Evolutionary conservation across 1,284 basidiomycete species (phyloP), one percentile per base, ranked within the genome.

Genomic region (Cutaneotrichosporon sp.): DNA sequence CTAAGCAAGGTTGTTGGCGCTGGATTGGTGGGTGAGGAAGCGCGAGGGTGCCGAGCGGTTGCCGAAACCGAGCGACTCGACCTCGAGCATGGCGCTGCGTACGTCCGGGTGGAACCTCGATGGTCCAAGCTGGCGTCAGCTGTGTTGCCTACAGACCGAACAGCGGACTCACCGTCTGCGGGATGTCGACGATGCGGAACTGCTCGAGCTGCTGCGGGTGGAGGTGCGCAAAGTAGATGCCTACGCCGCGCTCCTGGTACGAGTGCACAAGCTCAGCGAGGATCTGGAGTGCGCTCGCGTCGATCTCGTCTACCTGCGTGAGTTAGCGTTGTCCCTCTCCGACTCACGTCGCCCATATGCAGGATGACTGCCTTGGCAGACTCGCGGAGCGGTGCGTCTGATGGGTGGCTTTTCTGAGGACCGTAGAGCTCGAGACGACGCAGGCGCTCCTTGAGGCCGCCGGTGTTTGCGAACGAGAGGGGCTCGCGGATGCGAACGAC

Each of bases 401-500:
- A 92, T 0, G 94, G 93, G 81, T 97, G 94, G 40, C 84, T 87
- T 69, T 84, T 87, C 60, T 86, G 83, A 34, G 86, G 80, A 10
- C 92, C 92, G 71, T 93, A 95, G 59, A 93, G 76, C 71, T 80
- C 79, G 34, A 81, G 74, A 57, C 78, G 56, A 46, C 92, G 84
- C 21, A 97, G 81, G 26, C 94, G 88, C 75, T 95, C 94, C 86
- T 84, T 84, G 46, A 95, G 81, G 70, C 93, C 91, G 38, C 90
- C 90, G 21, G 92, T 92, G 76, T 96, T 96, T 22, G 92, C 90
- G 72, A 94, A 94, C 71, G 90, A 89, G 13, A 94, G 81, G 69
- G 86, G 88, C 81, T 94, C 91, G 51, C 90, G 82, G 58, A 95
- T 87, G 31, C 90, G 83, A 3, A 94, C 85, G 63, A 94, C 92